phyloP scores from a whole-genome alignment of 2,329 filamentous ascomycete genomes.

The Aspergillus sp. region DNA sequence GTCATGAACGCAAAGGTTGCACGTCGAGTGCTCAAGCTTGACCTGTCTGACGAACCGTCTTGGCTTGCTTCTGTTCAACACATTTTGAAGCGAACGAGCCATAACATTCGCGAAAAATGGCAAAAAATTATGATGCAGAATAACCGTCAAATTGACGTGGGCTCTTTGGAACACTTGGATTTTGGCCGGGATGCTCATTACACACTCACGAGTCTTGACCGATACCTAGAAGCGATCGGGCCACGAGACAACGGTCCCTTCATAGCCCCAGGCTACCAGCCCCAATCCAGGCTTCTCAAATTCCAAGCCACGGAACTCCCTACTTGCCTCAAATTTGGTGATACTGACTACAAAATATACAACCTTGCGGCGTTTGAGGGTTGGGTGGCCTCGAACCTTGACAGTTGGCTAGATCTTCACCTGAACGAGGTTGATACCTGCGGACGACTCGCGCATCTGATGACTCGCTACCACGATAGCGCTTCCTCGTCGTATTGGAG shows the following conservation, averaged over 20 bases:
- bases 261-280: no score
- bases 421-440: slow-evolving; percentile 4
- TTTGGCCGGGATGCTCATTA: neutral
- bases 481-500: slow-evolving; percentile 25
- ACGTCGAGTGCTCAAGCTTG: slow-evolving; percentile 36
- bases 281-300: no score
- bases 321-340: no score
- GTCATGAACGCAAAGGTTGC: slow-evolving; percentile 39
- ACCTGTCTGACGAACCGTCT: slow-evolving; percentile 2
- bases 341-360: no score
- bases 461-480: slow-evolving; percentile 21
- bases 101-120: slow-evolving; percentile 2
- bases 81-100: slow-evolving; percentile 2
- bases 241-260: no score
- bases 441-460: slow-evolving; percentile 14
- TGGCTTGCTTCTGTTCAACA: slow-evolving; percentile 8
- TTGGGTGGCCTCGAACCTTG: slow-evolving; percentile 39
- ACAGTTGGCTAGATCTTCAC: slow-evolving; percentile 21
- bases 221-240: neutral
- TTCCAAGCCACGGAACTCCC: no score
- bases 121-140: slow-evolving; percentile 5
- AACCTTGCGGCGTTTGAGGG: slow-evolving; percentile 37
- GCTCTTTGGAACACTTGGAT: neutral
- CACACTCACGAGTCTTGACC: no score
- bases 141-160: slow-evolving; percentile 3